Conservation (phyloP, 495 filamentous ascomycete species). For the Rhypophila decipiens region DNA sequence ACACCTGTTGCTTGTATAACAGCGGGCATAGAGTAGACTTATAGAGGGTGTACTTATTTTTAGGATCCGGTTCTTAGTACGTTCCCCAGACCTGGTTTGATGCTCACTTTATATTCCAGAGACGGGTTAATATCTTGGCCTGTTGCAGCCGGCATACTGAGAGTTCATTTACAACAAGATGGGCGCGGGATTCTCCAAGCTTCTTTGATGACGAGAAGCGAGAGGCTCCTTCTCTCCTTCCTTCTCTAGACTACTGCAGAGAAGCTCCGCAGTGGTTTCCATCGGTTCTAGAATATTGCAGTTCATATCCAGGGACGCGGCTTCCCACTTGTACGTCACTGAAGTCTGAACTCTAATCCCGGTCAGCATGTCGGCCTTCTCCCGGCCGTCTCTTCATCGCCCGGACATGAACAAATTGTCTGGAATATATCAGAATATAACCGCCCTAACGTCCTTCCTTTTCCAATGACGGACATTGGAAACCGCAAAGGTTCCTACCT, state of each 20-base stretch:
- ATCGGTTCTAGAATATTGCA: conserved; percentile 6
- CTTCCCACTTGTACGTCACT: no score
- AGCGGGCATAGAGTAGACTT: no score
- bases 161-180: no score
- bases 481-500: not conserved
- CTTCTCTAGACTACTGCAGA: not conserved
- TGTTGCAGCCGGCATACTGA: not conserved
- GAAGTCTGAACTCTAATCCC: no score
- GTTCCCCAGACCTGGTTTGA: not conserved
- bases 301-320: not conserved
- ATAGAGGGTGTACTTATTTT: not conserved
- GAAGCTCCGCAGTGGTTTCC: not conserved
- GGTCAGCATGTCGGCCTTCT: no score
- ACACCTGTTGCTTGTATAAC: no score
- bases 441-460: conserved; percentile 1
- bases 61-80: not conserved
- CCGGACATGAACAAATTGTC: not conserved
- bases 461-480: conserved; percentile 1
- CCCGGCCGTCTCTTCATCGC: not conserved
- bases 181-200: no score
- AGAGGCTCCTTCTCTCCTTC: no score
- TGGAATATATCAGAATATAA: not conserved
- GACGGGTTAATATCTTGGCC: no score
- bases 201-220: no score
- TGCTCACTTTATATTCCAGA: not conserved